A percentile compares a stretch with the other conserved stretches of the same genome.
These are phyloP conservation scores for Terfezia boudieri DNA, from an alignment of 495 filamentous ascomycete genomes.

Conservation along the genomic window DNA sequence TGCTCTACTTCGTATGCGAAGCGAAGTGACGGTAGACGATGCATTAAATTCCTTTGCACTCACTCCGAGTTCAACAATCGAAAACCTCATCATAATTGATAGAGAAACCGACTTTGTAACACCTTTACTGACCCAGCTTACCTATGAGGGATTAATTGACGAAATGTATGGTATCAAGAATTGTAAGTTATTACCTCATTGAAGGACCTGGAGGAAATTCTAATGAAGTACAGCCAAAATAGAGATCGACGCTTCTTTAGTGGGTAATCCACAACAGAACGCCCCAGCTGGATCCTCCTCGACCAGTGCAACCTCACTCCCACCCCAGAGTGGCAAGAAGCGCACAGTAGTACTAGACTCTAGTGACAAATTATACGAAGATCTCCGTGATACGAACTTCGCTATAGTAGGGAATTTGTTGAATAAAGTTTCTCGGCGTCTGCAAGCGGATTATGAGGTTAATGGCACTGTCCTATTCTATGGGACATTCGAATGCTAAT, in stretches of 20 bases:
- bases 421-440: conserved; percentile 72
- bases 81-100: conserved; percentile 85
- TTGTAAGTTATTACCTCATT: conserved; percentile 6
- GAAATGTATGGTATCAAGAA: conserved; percentile 75
- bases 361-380: conserved; percentile 70
- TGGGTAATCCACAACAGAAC: conserved; percentile 44
- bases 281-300: conserved; percentile 32
- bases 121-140: conserved; percentile 76
- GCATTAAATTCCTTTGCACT: conserved; percentile 42
- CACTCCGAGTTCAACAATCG: conserved; percentile 68
- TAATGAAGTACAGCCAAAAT: conserved; percentile 39
- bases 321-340: conserved; percentile 40
- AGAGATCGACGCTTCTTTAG: conserved; percentile 79
- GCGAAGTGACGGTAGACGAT: conserved; percentile 65
- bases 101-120: conserved; percentile 86
- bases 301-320: conserved; percentile 26
- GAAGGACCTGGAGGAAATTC: background rate
- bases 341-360: conserved; percentile 78
- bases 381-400: conserved; percentile 83
- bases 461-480: too few relatives aligned
- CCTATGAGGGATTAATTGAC: conserved; percentile 90
- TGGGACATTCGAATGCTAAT: too few relatives aligned
- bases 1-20: conserved; percentile 77
- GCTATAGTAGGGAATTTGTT: conserved; percentile 73
- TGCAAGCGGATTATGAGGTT: conserved; percentile 63